Evolutionary conservation across 129 eudicot species (phyloP), one percentile per base, ranked within the genome.

Genomic region (Flaveria bidentis): DNA sequence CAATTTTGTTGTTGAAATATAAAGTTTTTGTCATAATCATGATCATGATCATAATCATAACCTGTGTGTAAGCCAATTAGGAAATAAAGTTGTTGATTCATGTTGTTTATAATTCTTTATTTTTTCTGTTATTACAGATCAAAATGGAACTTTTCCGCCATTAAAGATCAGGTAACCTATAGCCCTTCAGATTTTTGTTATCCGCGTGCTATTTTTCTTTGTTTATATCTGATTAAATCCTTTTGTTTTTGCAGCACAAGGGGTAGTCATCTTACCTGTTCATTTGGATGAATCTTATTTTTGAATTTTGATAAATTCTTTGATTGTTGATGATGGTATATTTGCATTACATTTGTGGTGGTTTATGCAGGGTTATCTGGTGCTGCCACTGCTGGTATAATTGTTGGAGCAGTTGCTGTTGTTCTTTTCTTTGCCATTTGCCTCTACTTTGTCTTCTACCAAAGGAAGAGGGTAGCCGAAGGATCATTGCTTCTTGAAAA

Each of bases 121-220:
- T 42, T 52, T 76, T 46, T 71, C 18, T 25, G 42, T 60, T 65
- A n/a, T 30, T 68, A 84, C 96, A 92, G 98, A 92, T 85, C 91
- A 86, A 80, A 90, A 84, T 28, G 90, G 96, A 79, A 86, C 75
- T 12, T 92, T 71, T 79, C 98, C 98, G 12, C 92, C 92, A 8
- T 77, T 88, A 69, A 82, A 58, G 55, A 55, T 68, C 60, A 92
- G 93, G 96, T 89, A 76, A 45, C 10, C 63, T 56, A 69, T 62
- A 26, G 46, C 17, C 74, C 42, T 66, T 82, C 12, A 16, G 47
- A 49, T 16, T n/a, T n/a, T 41, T 50, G 7, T 25, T 74, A 42
- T 33, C 39, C 17, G 46, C 2, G 25, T 14, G 22, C 4, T 23
- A 45, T 26, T 72, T 25, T 6, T 67, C 22, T 55, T 7, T 53